Evolutionary conservation across 805 yeast genomes (phyloP).

Genomic region (Helenozyma baotianmanensis): DNA sequence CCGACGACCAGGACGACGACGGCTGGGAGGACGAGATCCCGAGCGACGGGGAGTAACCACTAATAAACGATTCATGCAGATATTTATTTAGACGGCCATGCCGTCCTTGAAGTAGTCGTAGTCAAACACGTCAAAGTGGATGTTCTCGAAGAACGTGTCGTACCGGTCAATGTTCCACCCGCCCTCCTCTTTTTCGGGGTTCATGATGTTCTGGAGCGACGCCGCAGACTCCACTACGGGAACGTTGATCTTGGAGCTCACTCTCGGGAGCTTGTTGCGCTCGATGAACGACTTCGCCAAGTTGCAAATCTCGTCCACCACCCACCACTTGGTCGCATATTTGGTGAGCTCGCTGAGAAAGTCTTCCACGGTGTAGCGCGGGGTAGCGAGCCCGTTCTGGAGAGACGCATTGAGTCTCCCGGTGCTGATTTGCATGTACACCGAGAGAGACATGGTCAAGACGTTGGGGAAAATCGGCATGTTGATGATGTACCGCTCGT

Average conservation of each 20-base stretch:
- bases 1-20: slow-evolving; percentile 27
- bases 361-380: slow-evolving; percentile 15
- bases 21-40: slow-evolving; percentile 54
- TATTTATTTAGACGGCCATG: too few relatives aligned
- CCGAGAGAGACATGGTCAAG: slow-evolving; percentile 7
- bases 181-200: slow-evolving; percentile 1
- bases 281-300: slow-evolving; percentile 6
- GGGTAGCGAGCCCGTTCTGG: neutral
- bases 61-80: too few relatives aligned
- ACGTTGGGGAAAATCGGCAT: slow-evolving; percentile 22
- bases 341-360: slow-evolving; percentile 18
- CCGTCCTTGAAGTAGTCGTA: slow-evolving; percentile 12
- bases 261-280: too few relatives aligned
- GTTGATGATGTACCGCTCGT: slow-evolving; percentile 17
- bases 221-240: slow-evolving; percentile 1
- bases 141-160: slow-evolving; percentile 22
- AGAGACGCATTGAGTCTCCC: too few relatives aligned
- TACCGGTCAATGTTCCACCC: slow-evolving; percentile 5
- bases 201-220: slow-evolving; percentile 8
- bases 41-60: slow-evolving; percentile 30
- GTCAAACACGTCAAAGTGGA: slow-evolving; percentile 25
- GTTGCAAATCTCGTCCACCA: slow-evolving; percentile 24
- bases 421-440: slow-evolving; percentile 4
- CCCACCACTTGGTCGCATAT: slow-evolving; percentile 22
- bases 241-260: neutral